Evolutionary conservation across 2,329 filamentous ascomycete species (phyloP), one percentile per base, ranked within the genome.

Genomic region (Capronia epimyces): DNA sequence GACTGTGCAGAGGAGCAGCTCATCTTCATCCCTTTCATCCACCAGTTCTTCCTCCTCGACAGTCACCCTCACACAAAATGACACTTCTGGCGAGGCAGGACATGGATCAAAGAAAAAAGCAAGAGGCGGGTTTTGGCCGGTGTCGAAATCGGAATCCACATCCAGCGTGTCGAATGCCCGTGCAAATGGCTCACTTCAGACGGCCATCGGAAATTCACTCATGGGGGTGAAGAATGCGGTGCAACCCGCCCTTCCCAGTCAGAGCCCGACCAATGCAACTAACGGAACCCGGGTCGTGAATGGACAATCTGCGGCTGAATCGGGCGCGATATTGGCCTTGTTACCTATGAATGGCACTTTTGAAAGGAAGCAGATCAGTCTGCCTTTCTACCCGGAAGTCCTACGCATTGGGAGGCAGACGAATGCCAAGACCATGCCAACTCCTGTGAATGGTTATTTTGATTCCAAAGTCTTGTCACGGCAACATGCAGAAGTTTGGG

Each of bases 401-500:
- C 76, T 98, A 43, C 84, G 89, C 57, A 95, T 98, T 64, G 93
- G 93, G 39, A 86, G 93, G 42, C 93, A 98, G 70, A 98, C 93
- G 16, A 98, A 98, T 69, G 87, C 89, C 59, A 97, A 95, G 70
- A 97, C 93, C 0, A 80, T 94, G 10, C 93, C 93, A 0, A 95
- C 90, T 0, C 83, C 89, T 0, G 73, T 84, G 54, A 98, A 98
- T 70, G 93, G 93, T 29, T 98, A 87, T 69, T 98, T 98, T 65
- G 93, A 98, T 68, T 97, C 91, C 45, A 98, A 98, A 70, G 93
- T 98, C 21, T 79, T 98, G 20, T 97, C 93, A 32, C 80, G 93
- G 62, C 89, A 96, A 66, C 93, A 98, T 68, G 93, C 93, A 29
- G 93, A 98, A 67, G 86, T 98, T 31, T 97, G 89, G 82, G 89